Conservation (phyloP, 192 early-diverging fungal species). For the Linderina pennispora region DNA sequence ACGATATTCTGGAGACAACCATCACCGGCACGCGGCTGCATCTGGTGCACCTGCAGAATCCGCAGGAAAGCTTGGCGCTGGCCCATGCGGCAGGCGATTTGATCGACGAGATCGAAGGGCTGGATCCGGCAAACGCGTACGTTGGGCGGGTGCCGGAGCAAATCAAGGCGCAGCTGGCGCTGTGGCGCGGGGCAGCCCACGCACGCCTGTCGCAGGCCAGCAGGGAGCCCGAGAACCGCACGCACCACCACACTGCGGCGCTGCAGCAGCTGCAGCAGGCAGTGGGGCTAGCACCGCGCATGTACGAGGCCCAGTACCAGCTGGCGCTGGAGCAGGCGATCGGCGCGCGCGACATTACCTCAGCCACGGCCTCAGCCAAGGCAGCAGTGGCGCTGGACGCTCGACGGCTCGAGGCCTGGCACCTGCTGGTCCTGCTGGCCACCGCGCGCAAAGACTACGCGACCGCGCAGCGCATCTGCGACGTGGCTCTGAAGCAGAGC, state of each 20-base stretch:
- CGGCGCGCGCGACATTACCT: slow-evolving; percentile 52
- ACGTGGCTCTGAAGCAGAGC: slow-evolving; percentile 56
- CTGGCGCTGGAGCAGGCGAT: slow-evolving; percentile 64
- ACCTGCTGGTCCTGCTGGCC: slow-evolving; percentile 59
- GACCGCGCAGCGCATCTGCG: slow-evolving; percentile 59
- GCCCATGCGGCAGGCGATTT: slow-evolving; percentile 37
- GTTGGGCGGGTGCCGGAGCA: slow-evolving; percentile 4
- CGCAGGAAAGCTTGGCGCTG: slow-evolving; percentile 31
- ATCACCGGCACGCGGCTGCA: slow-evolving; percentile 44
- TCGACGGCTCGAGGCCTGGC: slow-evolving; percentile 63
- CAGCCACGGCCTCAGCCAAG: slow-evolving; percentile 51
- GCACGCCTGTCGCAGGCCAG: slow-evolving; percentile 40
- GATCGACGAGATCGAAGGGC: slow-evolving; percentile 21
- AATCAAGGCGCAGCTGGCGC: slow-evolving; percentile 22
- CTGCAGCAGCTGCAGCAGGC: slow-evolving; percentile 50
- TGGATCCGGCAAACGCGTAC: slow-evolving; percentile 26
- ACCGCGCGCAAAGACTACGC: slow-evolving; percentile 62
- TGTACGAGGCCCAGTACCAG: slow-evolving; percentile 58
- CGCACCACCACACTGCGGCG: slow-evolving; percentile 55
- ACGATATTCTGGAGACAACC: slow-evolving; percentile 22
- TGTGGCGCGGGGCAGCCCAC: slow-evolving; percentile 38
- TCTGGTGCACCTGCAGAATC: slow-evolving; percentile 20
- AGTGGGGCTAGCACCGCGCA: slow-evolving; percentile 43
- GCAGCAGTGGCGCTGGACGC: slow-evolving; percentile 50
- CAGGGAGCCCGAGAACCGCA: slow-evolving; percentile 56